These are phyloP conservation scores for Xylariaceae sp. DNA, from an alignment of 2,329 filamentous ascomycete species.

Conservation along the genomic window DNA sequence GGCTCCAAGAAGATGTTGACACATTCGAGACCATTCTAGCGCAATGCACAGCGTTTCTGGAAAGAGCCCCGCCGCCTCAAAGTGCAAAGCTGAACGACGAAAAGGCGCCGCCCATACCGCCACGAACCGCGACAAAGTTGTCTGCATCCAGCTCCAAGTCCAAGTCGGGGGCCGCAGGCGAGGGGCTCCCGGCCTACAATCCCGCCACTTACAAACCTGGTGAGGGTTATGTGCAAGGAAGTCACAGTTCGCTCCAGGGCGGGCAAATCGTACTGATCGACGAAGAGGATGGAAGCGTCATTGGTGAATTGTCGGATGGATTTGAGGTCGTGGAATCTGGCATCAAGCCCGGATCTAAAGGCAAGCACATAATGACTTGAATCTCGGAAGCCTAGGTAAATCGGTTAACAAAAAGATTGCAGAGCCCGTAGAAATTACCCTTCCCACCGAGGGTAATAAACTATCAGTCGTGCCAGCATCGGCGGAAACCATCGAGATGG, in stretches of 20 bases:
- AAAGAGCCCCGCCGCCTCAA: slow-evolving; percentile 65
- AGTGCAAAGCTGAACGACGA: slow-evolving; percentile 29
- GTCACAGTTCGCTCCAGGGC: slow-evolving; percentile 50
- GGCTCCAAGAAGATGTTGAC: slow-evolving; percentile 85
- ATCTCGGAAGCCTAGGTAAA: background rate
- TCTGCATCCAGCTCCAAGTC: slow-evolving; percentile 36
- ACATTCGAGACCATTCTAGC: slow-evolving; percentile 97
- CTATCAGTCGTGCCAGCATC: slow-evolving; percentile 61
- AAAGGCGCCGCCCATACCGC: slow-evolving; percentile 21
- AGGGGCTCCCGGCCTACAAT: slow-evolving; percentile 63
- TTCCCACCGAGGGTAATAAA: slow-evolving; percentile 61
- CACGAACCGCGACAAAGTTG: slow-evolving; percentile 20
- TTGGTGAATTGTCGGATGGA: slow-evolving; percentile 81
- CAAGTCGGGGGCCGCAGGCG: slow-evolving; percentile 36
- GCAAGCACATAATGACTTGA: slow-evolving; percentile 43
- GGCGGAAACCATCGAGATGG: slow-evolving; percentile 67
- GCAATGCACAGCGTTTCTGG: slow-evolving; percentile 94
- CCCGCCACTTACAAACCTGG: slow-evolving; percentile 75
- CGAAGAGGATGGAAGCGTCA: slow-evolving; percentile 91
- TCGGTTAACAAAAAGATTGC: slow-evolving; percentile 11
- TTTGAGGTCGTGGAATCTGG: slow-evolving; percentile 75
- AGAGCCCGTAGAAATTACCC: slow-evolving; percentile 76
- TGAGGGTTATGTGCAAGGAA: slow-evolving; percentile 66
- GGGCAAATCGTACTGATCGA: slow-evolving; percentile 89
- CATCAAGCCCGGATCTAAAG: slow-evolving; percentile 84